These are phyloP conservation scores for Glaciozyma antarctica DNA, from an alignment of 768 basidiomycete species.

Conservation along the genomic window DNA sequence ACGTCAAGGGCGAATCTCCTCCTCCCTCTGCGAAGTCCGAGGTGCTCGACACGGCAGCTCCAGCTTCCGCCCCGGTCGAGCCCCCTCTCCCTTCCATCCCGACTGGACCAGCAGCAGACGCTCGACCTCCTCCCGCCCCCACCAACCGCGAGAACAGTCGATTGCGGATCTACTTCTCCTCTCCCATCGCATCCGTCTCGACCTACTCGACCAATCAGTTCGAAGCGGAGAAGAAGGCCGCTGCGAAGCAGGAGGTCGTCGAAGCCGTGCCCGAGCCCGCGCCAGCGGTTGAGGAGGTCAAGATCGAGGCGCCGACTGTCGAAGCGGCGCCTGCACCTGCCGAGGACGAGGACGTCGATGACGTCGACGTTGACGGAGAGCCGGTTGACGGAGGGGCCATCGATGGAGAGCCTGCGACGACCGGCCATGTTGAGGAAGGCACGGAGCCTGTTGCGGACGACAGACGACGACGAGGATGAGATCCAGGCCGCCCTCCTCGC, in stretches of 20 bases:
- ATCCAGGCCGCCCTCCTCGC: constrained; percentile 2
- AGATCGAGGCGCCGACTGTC: not conserved
- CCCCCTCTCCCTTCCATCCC: constrained; percentile 29
- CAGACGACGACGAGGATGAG: constrained; percentile 8
- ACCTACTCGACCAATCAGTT: constrained; percentile 18
- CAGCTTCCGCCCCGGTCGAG: not conserved
- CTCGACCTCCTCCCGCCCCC: not conserved
- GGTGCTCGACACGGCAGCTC: not conserved
- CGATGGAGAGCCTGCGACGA: not conserved
- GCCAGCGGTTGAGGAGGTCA: constrained; percentile 6
- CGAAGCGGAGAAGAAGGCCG: constrained; percentile 3
- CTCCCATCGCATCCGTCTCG: constrained; percentile 35
- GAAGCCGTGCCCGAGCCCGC: not conserved
- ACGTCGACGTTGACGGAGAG: constrained; percentile 21
- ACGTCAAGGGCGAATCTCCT: not conserved
- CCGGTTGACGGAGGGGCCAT: constrained; percentile 1
- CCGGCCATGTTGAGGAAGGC: not conserved
- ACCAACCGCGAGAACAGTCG: constrained; percentile 39
- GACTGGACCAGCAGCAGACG: constrained; percentile 37
- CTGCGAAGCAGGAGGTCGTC: constrained; percentile 28
- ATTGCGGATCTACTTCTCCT: constrained; percentile 44
- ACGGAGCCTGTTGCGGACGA: not conserved
- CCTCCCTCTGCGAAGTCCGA: not conserved
- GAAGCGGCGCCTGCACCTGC: not conserved
- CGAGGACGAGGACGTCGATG: constrained; percentile 11